Base-by-base conservation (phyloP, 2,329 filamentous ascomycete species). In the Botrytis tulipae region DNA sequence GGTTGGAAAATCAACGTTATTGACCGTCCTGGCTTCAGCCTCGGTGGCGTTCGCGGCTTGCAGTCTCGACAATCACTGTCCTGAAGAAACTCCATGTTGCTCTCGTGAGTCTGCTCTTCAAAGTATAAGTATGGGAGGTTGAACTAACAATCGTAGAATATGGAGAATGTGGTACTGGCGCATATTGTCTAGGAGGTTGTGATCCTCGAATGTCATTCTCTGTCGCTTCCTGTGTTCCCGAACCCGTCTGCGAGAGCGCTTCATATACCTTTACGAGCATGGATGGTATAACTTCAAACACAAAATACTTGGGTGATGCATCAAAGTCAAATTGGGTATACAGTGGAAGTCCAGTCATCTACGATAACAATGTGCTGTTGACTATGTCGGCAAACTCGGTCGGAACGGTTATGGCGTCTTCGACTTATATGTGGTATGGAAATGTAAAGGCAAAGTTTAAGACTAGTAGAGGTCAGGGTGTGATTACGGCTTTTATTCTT, bases 381-480 rank as follows among this genome's bases (percentile, higher is more conserved):
- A 98, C 95, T 77, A 97, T 99, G 95, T 90, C 93, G 60, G 88
- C 91, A 76, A 88, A 92, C 78, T 95, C 92, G 48, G 92, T 93
- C 59, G 96, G 96, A 72, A 98, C 96, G 16, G 89, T 99, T 63
- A 84, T 99, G 72, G 92, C 94, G 37, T 91, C 89, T 76, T 87
- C 89, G 12, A 95, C 94, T 73, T 98, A 98, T 84, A 91, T 99
- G 84, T 98, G 96, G 96, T 99, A 98, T 83, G 96, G 96, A 81
- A 97, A 93, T 83, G 91, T 97, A 79, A 92, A 92, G 82, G 94
- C 93, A 72, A 92, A 86, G 73, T 86, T 98, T 82, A 96, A 94
- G 86, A 95, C 94, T 0, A 92, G 91, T 76, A 91, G 93, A 80
- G 95, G 94, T 73, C 84, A 86, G 63, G 96, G 96, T 86, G 96